Evolutionary conservation across 306 rosid species (phyloP).

Genomic region (Casuarina equisetifolia): DNA sequence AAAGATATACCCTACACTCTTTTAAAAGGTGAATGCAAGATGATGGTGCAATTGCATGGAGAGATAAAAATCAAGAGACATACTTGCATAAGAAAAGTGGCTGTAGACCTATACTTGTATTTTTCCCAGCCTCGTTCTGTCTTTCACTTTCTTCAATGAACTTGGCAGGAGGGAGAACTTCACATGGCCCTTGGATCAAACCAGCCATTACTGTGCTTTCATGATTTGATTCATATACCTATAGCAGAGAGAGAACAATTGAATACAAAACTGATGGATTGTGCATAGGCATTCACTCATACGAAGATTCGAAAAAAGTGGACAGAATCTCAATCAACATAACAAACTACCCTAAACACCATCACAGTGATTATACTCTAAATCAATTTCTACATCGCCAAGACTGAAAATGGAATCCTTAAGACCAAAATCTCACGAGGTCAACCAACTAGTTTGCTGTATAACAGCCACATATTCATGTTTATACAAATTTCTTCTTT

Average conservation of each 20-base stretch:
- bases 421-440: not conserved
- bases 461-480: not conserved
- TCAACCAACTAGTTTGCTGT: constrained; percentile 6
- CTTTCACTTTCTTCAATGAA: constrained; percentile 72
- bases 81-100: constrained; percentile 58
- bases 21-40: not conserved
- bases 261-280: constrained; percentile 17
- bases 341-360: not conserved
- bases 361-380: not conserved
- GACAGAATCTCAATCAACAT: not conserved
- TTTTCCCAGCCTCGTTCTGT: constrained; percentile 39
- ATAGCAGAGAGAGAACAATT: constrained; percentile 24
- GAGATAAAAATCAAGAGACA: constrained; percentile 28
- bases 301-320: constrained; percentile 19
- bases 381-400: not conserved
- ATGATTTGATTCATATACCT: constrained; percentile 86
- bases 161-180: constrained; percentile 71
- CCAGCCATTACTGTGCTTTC: constrained; percentile 64
- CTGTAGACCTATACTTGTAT: too few relatives aligned
- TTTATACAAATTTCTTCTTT: not conserved
- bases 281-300: constrained; percentile 1
- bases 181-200: constrained; percentile 71
- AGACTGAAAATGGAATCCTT: not conserved
- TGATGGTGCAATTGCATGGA: not conserved
- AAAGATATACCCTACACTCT: not conserved